Percentiles rank a stretch among this genome's conserved stretches.
phyloP scores from a whole-genome alignment of 495 filamentous ascomycete species.

The Penicillium turbatum region DNA sequence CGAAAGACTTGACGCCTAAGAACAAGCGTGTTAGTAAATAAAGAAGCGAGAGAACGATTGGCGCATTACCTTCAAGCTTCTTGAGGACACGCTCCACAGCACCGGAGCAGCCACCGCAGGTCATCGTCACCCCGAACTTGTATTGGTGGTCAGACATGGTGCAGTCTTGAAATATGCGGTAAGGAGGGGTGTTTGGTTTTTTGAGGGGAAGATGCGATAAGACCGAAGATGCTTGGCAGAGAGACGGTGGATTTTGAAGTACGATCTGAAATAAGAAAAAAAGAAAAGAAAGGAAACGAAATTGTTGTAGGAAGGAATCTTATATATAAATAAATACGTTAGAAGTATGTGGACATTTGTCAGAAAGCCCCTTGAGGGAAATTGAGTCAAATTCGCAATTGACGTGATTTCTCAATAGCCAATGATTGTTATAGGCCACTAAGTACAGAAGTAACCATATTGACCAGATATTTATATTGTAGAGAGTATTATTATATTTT shows the following conservation, averaged over 20 bases:
- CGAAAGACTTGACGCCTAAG: slow-evolving; percentile 80
- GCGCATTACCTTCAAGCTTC: slow-evolving; percentile 71
- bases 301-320: neutral
- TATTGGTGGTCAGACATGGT: slow-evolving; percentile 62
- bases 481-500: slow-evolving; percentile 1
- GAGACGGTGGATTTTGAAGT: neutral
- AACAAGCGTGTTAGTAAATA: neutral
- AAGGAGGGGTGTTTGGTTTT: slow-evolving; percentile 4
- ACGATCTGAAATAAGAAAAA: neutral
- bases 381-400: slow-evolving; percentile 14
- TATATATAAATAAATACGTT: neutral
- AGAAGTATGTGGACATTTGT: slow-evolving; percentile 47
- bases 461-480: too few relatives aligned
- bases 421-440: neutral
- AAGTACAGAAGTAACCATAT: neutral
- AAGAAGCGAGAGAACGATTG: neutral
- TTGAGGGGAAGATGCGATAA: neutral
- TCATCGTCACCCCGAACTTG: slow-evolving; percentile 68
- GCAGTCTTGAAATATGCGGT: neutral
- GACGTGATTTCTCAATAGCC: slow-evolving; percentile 8
- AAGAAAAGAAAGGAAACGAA: neutral
- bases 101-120: slow-evolving; percentile 65
- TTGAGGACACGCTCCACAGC: slow-evolving; percentile 89
- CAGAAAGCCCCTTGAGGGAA: slow-evolving; percentile 8
- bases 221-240: neutral